phyloP scores from a whole-genome alignment of 768 basidiomycete genomes.

The Pulveroboletus sp. region DNA sequence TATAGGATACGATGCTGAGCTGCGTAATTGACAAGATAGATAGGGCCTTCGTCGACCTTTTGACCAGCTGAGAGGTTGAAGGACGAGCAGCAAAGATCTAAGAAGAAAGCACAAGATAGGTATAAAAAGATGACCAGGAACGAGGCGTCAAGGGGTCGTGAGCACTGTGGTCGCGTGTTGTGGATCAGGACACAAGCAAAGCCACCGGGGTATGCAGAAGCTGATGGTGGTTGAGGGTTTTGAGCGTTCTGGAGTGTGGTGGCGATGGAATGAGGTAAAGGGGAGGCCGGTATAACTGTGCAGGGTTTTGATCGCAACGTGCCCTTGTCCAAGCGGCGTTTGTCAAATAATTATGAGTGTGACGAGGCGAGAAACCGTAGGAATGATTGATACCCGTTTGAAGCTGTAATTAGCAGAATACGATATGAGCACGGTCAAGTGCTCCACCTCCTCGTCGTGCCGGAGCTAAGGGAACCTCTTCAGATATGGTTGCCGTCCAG shows the following conservation, averaged over 20 bases:
- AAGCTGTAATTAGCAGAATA: conserved; percentile 20
- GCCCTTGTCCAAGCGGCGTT: conserved; percentile 56
- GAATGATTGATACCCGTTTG: conserved; percentile 19
- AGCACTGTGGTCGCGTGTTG: conserved; percentile 42
- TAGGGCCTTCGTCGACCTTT: conserved; percentile 36
- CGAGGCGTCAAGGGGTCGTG: conserved; percentile 56
- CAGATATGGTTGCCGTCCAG: conserved; percentile 20
- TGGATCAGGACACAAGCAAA: conserved; percentile 29
- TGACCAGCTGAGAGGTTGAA: conserved; percentile 32
- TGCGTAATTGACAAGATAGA: conserved; percentile 39
- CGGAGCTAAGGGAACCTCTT: conserved; percentile 5
- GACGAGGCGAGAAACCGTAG: conserved; percentile 13
- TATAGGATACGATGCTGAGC: conserved; percentile 39
- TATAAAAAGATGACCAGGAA: conserved; percentile 47
- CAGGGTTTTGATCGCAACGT: conserved; percentile 80
- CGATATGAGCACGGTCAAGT: conserved; percentile 19
- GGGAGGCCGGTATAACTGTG: conserved; percentile 46
- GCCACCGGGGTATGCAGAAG: conserved; percentile 25
- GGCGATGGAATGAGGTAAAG: conserved; percentile 53
- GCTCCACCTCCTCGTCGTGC: conserved; percentile 12
- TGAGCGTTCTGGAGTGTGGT: conserved; percentile 29
- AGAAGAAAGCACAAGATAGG: conserved; percentile 43
- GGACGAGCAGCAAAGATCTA: conserved; percentile 40
- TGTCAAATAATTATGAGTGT: conserved; percentile 40
- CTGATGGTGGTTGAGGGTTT: conserved; percentile 38